Percentiles rank a stretch among this genome's conserved stretches.
Conservation (phyloP, 768 basidiomycete genomes). For the Psilocybe cubensis region DNA sequence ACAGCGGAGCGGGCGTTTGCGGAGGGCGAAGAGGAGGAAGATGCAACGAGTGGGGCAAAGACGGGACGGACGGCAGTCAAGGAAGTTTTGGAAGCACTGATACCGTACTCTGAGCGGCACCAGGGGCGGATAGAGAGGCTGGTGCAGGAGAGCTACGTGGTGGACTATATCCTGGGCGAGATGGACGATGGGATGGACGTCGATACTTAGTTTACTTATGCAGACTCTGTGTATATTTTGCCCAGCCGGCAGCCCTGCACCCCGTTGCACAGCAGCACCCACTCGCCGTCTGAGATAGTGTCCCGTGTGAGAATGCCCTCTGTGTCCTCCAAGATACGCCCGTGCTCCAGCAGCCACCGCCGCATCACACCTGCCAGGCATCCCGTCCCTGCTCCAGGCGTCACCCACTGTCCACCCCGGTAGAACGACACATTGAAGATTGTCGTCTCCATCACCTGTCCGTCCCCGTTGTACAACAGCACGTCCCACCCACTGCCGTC, state of each 20-base stretch:
- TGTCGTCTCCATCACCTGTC: slow-evolving; percentile 63
- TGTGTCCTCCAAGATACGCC: slow-evolving; percentile 54
- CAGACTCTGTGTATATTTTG: slow-evolving; percentile 33
- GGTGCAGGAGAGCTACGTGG: slow-evolving; percentile 93
- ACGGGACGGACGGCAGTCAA: slow-evolving; percentile 48
- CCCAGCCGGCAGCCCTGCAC: slow-evolving; percentile 73
- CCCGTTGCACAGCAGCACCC: slow-evolving; percentile 73
- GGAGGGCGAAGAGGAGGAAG: slow-evolving; percentile 18
- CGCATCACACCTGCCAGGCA: slow-evolving; percentile 77
- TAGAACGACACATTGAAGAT: slow-evolving; percentile 76
- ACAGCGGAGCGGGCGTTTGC: slow-evolving; percentile 34
- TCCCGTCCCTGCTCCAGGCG: slow-evolving; percentile 61
- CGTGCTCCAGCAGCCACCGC: slow-evolving; percentile 67
- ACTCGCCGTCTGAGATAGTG: slow-evolving; percentile 56
- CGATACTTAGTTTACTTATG: slow-evolving; percentile 42
- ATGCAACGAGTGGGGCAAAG: slow-evolving; percentile 8
- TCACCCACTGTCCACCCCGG: slow-evolving; percentile 62
- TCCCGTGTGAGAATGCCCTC: slow-evolving; percentile 44
- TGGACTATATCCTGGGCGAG: slow-evolving; percentile 87
- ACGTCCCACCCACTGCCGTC: slow-evolving; percentile 51
- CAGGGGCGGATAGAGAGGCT: slow-evolving; percentile 82
- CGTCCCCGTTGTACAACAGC: slow-evolving; percentile 58
- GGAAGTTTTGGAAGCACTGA: slow-evolving; percentile 82
- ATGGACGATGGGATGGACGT: slow-evolving; percentile 88
- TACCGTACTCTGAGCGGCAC: slow-evolving; percentile 96